These are phyloP conservation scores for Paxillus ammoniavirescens DNA, from an alignment of 768 basidiomycete genomes.

Conservation along the genomic window DNA sequence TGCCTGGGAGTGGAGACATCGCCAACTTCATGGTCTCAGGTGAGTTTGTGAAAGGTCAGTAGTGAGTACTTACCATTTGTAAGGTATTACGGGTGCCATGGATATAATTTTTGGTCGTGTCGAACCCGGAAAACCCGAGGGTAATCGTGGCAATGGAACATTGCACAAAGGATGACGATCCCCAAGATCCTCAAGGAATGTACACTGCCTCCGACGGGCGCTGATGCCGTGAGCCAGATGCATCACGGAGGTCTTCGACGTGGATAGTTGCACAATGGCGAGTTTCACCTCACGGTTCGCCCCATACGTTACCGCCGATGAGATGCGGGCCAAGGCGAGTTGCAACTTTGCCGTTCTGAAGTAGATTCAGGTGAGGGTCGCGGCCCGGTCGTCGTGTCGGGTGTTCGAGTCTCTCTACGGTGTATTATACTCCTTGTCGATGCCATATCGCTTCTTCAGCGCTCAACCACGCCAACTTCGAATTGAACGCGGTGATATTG, in stretches of 20 bases:
- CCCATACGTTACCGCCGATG: slow-evolving; percentile 74
- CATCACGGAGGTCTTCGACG: slow-evolving; percentile 88
- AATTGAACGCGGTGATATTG: not conserved
- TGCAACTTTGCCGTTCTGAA: slow-evolving; percentile 70
- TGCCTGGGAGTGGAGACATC: slow-evolving; percentile 82
- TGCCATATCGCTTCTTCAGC: not conserved
- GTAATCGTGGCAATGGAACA: slow-evolving; percentile 86
- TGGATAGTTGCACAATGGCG: slow-evolving; percentile 68
- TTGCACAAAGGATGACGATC: slow-evolving; percentile 76
- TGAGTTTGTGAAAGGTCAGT: slow-evolving; percentile 71
- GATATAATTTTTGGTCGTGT: slow-evolving; percentile 88
- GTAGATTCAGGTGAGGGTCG: no score
- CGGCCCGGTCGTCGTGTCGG: no score
- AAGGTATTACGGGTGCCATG: slow-evolving; percentile 90
- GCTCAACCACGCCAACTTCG: not conserved
- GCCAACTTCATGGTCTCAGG: slow-evolving; percentile 97
- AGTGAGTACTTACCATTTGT: not conserved
- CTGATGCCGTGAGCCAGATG: slow-evolving; percentile 82
- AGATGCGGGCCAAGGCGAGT: slow-evolving; percentile 79
- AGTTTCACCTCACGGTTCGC: slow-evolving; percentile 71
- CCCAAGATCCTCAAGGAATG: slow-evolving; percentile 81
- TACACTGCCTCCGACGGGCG: slow-evolving; percentile 78
- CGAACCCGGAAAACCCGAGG: slow-evolving; percentile 88
- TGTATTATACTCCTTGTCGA: not conserved
- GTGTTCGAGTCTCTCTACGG: not conserved